These are phyloP conservation scores for Parachaetomium inaequale DNA, from an alignment of 495 filamentous ascomycete species.

Conservation along the genomic window DNA sequence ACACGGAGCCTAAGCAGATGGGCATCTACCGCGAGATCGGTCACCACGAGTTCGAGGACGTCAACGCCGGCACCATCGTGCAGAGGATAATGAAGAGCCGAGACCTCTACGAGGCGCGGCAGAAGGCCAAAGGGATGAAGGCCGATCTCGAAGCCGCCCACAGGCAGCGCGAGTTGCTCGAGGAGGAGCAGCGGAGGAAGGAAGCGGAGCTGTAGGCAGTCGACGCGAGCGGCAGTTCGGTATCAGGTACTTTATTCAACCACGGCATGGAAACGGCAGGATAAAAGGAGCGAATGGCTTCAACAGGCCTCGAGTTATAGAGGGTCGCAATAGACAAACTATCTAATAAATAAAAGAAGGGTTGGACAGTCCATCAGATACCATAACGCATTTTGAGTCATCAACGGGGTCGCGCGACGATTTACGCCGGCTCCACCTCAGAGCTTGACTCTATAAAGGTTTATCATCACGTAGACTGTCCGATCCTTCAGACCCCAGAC, in stretches of 20 bases:
- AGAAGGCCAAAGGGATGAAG: conserved; percentile 84
- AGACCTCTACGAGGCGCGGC: conserved; percentile 82
- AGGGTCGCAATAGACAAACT: conserved; percentile 2
- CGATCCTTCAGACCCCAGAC: conserved; percentile 26
- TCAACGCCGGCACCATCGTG: conserved; percentile 93
- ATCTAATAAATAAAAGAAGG: conserved; percentile 17
- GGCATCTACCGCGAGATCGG: conserved; percentile 73
- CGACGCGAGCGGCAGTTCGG: neutral
- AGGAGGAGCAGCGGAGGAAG: conserved; percentile 47
- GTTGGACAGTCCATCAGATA: conserved; percentile 77
- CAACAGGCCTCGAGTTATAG: conserved; percentile 17
- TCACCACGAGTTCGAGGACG: conserved; percentile 71
- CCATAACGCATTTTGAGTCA: conserved; percentile 71
- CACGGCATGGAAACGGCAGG: neutral
- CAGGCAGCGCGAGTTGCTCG: conserved; percentile 50
- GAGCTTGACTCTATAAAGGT: conserved; percentile 99
- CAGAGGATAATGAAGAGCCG: conserved; percentile 80
- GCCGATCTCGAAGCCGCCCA: conserved; percentile 64
- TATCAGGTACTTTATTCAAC: conserved; percentile 11
- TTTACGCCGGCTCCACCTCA: conserved; percentile 63
- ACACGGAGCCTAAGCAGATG: conserved; percentile 70
- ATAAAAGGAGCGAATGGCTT: conserved; percentile 14
- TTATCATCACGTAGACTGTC: conserved; percentile 85
- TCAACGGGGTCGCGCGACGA: conserved; percentile 47
- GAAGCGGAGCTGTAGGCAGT: conserved; percentile 28